Base-by-base conservation (phyloP, 352 stramenopile species). In the Phytophthora ohioensis region DNA sequence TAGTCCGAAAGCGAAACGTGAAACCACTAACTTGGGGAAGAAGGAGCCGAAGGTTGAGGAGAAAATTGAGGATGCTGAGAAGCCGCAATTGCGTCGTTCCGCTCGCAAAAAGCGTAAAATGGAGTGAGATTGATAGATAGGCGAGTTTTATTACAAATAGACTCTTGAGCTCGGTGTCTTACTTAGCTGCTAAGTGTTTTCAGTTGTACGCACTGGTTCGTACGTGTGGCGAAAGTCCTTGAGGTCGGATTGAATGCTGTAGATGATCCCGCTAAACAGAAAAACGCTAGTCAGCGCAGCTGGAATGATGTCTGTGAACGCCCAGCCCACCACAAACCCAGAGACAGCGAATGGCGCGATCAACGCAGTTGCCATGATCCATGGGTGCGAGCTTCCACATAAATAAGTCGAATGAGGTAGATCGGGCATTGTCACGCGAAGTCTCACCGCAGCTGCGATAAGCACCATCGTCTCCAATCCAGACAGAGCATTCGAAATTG, bases 191-290 rank as follows among this genome's bases (percentile, higher is more conserved):
- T 71, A 67, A 53, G n/a, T 13, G 10, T 13, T 60, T 49, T 58
- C 46, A 57, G 17, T 55, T 53, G 54, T 66, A 45, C 39, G 58
- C 15, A 71, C 52, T 30, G 69, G 58, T 49, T 67, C 57, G 45
- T 76, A 78, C 47, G 47, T 62, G 15, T 56, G 48, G 12, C 51
- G 64, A 64, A 90, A 91, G 30, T 79, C 66, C 35, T 62, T 71
- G 48, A 88, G 85, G 42, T 85, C 79, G 6, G 71, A 74, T 59
- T 87, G 79, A 7, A 69, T 38, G 39, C 78, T 69, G 64, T 90
- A 91, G 30, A 91, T 75, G 38, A 88, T 43, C 0, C 81, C 80
- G 41, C 82, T 79, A 39, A 90, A 75, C 27, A 90, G 51, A 42
- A 91, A 89, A 13, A 86, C 73, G 0, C 38, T 57, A 2, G 72